phyloP scores from a whole-genome alignment of 345 rosid species.

The Rhodamnia argentea region DNA sequence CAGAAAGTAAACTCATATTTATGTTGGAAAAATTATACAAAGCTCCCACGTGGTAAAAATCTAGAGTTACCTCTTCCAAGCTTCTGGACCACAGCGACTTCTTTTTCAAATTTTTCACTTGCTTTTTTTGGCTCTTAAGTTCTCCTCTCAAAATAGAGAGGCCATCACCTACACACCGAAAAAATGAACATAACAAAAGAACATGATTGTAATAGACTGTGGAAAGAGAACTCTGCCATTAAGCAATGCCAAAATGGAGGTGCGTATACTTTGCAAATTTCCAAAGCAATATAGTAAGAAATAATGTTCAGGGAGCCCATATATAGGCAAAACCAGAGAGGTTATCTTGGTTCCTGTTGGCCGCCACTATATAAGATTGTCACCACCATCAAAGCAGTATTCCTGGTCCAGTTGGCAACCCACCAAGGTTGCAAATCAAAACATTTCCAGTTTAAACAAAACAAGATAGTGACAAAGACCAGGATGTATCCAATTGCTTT shows the following conservation, averaged over 20 bases:
- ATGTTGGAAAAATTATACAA: background rate
- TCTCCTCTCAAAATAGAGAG: constrained; percentile 52
- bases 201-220: background rate
- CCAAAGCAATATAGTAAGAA: background rate
- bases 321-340: background rate
- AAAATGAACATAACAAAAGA: background rate
- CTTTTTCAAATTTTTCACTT: constrained; percentile 66
- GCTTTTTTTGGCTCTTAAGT: constrained; percentile 66
- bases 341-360: background rate
- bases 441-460: background rate
- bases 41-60: background rate
- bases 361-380: background rate
- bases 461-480: background rate
- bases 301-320: background rate
- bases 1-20: background rate
- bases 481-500: background rate
- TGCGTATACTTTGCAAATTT: background rate
- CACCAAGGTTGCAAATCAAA: background rate
- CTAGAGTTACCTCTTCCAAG: constrained; percentile 63
- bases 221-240: background rate
- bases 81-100: constrained; percentile 85
- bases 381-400: background rate
- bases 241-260: background rate
- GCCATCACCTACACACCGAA: constrained; percentile 33
- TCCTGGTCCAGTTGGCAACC: background rate